These are phyloP conservation scores for Hypericum androsaemum DNA, from an alignment of 345 rosid genomes.

Conservation along the genomic window DNA sequence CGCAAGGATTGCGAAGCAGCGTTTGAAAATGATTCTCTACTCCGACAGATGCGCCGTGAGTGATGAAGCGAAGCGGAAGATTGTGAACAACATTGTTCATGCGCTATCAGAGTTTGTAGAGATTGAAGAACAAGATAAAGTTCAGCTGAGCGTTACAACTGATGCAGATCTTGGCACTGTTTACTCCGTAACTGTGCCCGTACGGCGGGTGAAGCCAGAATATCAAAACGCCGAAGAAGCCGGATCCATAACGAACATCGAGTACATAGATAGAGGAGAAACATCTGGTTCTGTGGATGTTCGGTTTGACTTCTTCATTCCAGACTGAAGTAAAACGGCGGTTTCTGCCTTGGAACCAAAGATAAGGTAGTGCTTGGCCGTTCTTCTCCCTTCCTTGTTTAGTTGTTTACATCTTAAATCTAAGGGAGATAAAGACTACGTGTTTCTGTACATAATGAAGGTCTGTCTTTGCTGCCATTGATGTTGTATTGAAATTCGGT, in stretches of 20 bases:
- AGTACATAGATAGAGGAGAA: constrained; percentile 64
- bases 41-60: constrained; percentile 94
- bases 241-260: constrained; percentile 60
- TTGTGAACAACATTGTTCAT: constrained; percentile 69
- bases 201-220: constrained; percentile 79
- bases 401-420: no score
- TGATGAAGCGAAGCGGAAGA: constrained; percentile 81
- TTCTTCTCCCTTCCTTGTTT: no score
- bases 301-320: constrained; percentile 79
- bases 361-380: constrained; percentile 5
- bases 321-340: constrained; percentile 37
- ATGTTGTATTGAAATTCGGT: no score
- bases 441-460: no score
- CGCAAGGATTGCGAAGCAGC: constrained; percentile 90
- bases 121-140: constrained; percentile 92
- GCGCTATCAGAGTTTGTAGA: constrained; percentile 84
- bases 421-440: no score
- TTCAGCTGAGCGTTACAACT: constrained; percentile 75
- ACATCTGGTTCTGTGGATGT: constrained; percentile 81
- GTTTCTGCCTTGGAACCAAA: constrained; percentile 13
- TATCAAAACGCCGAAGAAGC: constrained; percentile 55
- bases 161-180: constrained; percentile 84
- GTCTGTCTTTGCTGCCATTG: no score
- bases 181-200: constrained; percentile 90
- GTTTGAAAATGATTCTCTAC: constrained; percentile 93